phyloP scores from a whole-genome alignment of 306 rosid genomes.

The Rubus parviflorus region DNA sequence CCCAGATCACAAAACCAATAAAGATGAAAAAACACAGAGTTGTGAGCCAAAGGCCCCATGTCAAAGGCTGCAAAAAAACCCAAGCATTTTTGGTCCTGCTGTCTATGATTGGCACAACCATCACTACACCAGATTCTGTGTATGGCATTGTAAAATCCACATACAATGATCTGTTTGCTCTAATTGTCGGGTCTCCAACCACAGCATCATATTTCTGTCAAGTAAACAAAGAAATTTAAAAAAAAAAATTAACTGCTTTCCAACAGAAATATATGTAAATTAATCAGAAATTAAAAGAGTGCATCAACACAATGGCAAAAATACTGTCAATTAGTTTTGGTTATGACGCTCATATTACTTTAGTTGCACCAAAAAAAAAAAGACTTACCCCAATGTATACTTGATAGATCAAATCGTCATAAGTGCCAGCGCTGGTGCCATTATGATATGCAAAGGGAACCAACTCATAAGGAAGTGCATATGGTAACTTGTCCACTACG shows the following conservation, averaged over 20 bases:
- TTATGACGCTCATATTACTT: too few relatives aligned
- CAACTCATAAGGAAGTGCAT: slow-evolving; percentile 29
- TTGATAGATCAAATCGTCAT: slow-evolving; percentile 33
- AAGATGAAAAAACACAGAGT: slow-evolving; percentile 37
- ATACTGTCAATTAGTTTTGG: too few relatives aligned
- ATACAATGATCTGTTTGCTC: slow-evolving; percentile 35
- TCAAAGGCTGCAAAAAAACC: slow-evolving; percentile 54
- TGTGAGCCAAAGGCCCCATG: slow-evolving; percentile 51
- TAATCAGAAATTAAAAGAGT: too few relatives aligned
- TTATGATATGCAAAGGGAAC: slow-evolving; percentile 26
- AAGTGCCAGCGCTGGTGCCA: slow-evolving; percentile 37
- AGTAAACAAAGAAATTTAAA: background rate
- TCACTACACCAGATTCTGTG: background rate
- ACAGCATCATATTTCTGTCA: slow-evolving; percentile 43
- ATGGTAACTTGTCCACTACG: slow-evolving; percentile 33
- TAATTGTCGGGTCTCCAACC: slow-evolving; percentile 34
- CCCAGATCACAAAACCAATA: too few relatives aligned
- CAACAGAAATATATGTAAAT: too few relatives aligned
- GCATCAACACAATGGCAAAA: too few relatives aligned
- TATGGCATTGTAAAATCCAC: slow-evolving; percentile 44
- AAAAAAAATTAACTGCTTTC: too few relatives aligned
- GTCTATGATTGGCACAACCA: background rate
- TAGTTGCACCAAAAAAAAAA: too few relatives aligned
- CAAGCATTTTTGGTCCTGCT: slow-evolving; percentile 36
- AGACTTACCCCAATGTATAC: slow-evolving; percentile 37